Percentiles rank a stretch among this genome's conserved stretches.
Evolutionary conservation across 1,139 yeast species (phyloP).

Genomic region (Suhomyces bolitotheri): DNA sequence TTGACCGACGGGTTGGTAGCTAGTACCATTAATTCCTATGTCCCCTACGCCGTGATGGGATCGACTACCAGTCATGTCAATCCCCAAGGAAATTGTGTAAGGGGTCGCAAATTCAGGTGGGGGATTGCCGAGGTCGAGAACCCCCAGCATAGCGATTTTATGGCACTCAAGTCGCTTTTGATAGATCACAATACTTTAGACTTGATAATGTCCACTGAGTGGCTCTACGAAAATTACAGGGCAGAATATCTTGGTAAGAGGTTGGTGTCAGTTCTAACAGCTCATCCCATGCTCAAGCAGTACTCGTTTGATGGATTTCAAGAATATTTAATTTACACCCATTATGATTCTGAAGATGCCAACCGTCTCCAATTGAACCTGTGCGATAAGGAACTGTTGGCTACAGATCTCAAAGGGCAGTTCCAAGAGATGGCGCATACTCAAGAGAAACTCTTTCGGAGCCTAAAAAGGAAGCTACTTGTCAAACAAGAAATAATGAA

Average conservation of each 20-base stretch:
- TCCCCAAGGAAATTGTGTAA: slow-evolving; percentile 39
- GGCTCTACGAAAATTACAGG: slow-evolving; percentile 57
- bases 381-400: too few relatives aligned
- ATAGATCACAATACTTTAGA: slow-evolving; percentile 59
- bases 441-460: too few relatives aligned
- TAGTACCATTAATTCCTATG: slow-evolving; percentile 29
- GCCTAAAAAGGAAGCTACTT: slow-evolving; percentile 58
- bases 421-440: too few relatives aligned
- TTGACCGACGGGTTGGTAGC: slow-evolving; percentile 43
- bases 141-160: slow-evolving; percentile 64
- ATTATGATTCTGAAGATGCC: too few relatives aligned
- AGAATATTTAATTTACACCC: slow-evolving; percentile 27
- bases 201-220: slow-evolving; percentile 56
- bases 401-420: too few relatives aligned
- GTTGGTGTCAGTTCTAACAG: too few relatives aligned
- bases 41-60: slow-evolving; percentile 66
- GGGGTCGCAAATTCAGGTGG: slow-evolving; percentile 74
- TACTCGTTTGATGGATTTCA: slow-evolving; percentile 1
- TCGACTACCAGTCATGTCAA: slow-evolving; percentile 38
- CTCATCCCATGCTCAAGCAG: too few relatives aligned
- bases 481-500: slow-evolving; percentile 58
- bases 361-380: too few relatives aligned
- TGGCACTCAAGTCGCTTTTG: slow-evolving; percentile 50
- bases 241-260: slow-evolving; percentile 42
- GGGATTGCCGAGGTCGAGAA: slow-evolving; percentile 74